These are phyloP conservation scores for Colletotrichum sp. DNA, from an alignment of 2,329 filamentous ascomycete genomes.

Conservation along the genomic window DNA sequence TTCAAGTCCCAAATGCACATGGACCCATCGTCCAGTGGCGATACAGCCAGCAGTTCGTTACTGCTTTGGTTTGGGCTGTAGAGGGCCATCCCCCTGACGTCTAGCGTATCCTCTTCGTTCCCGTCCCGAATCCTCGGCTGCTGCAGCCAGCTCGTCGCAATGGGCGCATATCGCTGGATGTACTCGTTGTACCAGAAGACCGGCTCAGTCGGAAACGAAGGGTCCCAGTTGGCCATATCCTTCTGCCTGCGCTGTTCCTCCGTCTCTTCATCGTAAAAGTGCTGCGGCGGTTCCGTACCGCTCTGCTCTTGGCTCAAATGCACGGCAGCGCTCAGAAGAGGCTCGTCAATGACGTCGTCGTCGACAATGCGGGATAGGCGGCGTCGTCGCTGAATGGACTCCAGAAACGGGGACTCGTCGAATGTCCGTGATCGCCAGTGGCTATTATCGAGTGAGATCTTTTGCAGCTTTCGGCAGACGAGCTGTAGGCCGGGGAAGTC, in stretches of 20 bases:
- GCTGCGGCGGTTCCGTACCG: not conserved
- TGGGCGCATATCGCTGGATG: constrained; percentile 77
- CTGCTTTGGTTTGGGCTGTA: constrained; percentile 51
- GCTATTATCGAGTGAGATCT: constrained; percentile 73
- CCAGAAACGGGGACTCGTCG: constrained; percentile 69
- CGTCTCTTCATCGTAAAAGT: constrained; percentile 27
- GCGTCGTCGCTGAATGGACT: constrained; percentile 60
- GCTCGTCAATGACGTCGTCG: constrained; percentile 15
- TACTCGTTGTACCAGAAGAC: constrained; percentile 91
- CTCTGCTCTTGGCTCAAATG: constrained; percentile 7
- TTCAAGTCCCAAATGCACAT: constrained; percentile 86
- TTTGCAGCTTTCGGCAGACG: constrained; percentile 69
- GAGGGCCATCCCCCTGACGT: constrained; percentile 77
- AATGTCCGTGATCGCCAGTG: constrained; percentile 82
- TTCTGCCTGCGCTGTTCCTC: constrained; percentile 43
- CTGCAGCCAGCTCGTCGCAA: constrained; percentile 80
- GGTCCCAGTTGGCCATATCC: constrained; percentile 83
- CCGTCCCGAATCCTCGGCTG: constrained; percentile 54
- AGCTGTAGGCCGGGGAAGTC: constrained; percentile 73
- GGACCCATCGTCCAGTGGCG: constrained; percentile 84
- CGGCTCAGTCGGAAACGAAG: constrained; percentile 72
- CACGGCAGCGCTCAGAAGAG: constrained; percentile 14
- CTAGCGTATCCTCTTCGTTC: constrained; percentile 53
- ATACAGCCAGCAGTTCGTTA: constrained; percentile 64
- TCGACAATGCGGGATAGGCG: constrained; percentile 30